Conservation (phyloP, 2,329 filamentous ascomycete genomes). For the Aureobasidium mangrovei region DNA sequence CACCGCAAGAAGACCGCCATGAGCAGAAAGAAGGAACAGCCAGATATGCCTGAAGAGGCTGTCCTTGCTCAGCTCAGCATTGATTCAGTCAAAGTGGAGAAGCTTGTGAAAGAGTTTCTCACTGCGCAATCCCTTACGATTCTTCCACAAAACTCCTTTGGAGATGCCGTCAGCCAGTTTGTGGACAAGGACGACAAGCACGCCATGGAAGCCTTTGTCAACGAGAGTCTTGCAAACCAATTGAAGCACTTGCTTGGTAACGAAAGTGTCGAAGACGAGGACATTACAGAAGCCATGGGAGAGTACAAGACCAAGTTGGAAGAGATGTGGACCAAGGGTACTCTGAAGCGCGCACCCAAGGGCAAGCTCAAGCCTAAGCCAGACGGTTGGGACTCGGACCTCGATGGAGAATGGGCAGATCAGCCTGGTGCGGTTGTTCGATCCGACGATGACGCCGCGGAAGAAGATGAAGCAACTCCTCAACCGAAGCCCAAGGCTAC, state of each 20-base stretch:
- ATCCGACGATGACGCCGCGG: conserved; percentile 41
- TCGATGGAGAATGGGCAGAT: conserved; percentile 79
- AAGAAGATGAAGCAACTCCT: conserved; percentile 27
- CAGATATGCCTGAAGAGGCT: conserved; percentile 55
- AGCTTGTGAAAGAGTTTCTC: conserved; percentile 80
- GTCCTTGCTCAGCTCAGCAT: conserved; percentile 53
- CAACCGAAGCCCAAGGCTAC: conserved; percentile 31
- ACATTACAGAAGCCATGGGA: conserved; percentile 48
- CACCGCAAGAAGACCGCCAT: conserved; percentile 71
- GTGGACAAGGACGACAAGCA: conserved; percentile 94
- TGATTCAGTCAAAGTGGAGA: conserved; percentile 78
- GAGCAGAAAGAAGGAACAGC: conserved; percentile 41
- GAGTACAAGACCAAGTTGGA: conserved; percentile 55
- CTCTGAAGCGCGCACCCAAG: conserved; percentile 46
- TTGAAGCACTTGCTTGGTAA: conserved; percentile 45
- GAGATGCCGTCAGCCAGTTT: conserved; percentile 85
- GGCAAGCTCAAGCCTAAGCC: conserved; percentile 58
- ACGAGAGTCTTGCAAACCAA: conserved; percentile 35
- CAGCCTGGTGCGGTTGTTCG: conserved; percentile 57
- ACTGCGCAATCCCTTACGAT: conserved; percentile 83
- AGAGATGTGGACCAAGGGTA: conserved; percentile 59
- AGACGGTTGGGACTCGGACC: conserved; percentile 76
- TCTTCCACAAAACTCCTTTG: conserved; percentile 83
- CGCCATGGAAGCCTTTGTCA: conserved; percentile 56
- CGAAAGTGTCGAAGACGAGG: conserved; percentile 59